These are phyloP conservation scores for Vitis hybrid DNA, from an alignment of 177 flowering plant genomes.

Conservation along the genomic window DNA sequence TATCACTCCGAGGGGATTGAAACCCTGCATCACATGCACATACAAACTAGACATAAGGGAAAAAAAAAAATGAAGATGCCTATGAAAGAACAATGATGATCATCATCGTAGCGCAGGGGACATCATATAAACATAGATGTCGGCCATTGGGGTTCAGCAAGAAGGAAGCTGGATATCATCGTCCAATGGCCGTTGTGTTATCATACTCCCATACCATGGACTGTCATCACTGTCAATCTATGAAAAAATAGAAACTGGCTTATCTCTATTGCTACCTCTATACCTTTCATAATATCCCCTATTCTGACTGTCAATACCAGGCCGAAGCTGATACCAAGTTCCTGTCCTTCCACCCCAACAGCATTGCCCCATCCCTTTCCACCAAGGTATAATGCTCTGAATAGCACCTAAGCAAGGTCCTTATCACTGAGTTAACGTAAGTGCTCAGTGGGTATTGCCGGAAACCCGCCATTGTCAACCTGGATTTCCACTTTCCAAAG, in stretches of 20 bases:
- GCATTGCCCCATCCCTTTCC: slow-evolving; percentile 77
- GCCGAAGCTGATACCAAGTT: slow-evolving; percentile 76
- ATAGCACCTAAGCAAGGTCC: slow-evolving; percentile 48
- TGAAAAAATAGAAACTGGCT: neutral
- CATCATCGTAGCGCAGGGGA: no score
- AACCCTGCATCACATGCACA: no score
- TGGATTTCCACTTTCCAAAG: slow-evolving; percentile 78
- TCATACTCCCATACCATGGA: neutral
- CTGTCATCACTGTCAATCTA: neutral
- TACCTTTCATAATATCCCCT: neutral
- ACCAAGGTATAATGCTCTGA: slow-evolving; percentile 62
- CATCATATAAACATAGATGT: no score
- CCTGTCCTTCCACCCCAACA: slow-evolving; percentile 77
- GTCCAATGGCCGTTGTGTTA: neutral
- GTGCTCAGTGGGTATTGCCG: slow-evolving; percentile 61
- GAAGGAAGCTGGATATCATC: no score
- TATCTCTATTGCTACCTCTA: slow-evolving; percentile 1
- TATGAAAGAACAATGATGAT: no score
- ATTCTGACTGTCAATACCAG: slow-evolving; percentile 50
- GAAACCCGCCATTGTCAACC: slow-evolving; percentile 86
- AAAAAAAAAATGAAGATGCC: no score
- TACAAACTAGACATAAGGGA: no score
- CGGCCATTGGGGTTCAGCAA: no score
- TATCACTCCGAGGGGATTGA: no score
- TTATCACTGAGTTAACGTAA: slow-evolving; percentile 64